Evolutionary conservation across 2,329 filamentous ascomycete genomes (phyloP).

Genomic region (Epichloe sp.): DNA sequence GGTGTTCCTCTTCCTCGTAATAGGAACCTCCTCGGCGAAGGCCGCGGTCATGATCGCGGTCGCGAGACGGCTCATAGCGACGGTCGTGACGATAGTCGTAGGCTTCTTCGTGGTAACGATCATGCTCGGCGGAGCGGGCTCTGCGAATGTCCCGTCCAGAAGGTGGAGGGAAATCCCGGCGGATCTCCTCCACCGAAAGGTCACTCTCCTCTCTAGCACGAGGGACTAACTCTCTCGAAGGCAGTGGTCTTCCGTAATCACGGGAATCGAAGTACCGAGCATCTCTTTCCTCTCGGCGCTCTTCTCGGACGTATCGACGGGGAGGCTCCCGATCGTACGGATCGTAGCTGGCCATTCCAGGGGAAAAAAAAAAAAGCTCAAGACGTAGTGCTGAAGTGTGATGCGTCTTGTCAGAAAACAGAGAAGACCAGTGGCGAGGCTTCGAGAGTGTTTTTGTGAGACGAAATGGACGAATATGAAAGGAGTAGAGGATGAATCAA

Average conservation of each 20-base stretch:
- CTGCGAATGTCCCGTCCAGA: conserved; percentile 38
- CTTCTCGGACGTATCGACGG: conserved; percentile 41
- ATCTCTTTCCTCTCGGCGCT: conserved; percentile 37
- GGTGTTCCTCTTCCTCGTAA: conserved; percentile 46
- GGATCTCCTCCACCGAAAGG: conserved; percentile 66
- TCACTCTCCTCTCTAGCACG: conserved; percentile 59
- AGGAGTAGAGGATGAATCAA: too few species aligned
- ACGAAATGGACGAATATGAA: too few species aligned
- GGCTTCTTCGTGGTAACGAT: conserved; percentile 39
- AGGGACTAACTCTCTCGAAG: conserved; percentile 41
- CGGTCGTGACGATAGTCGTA: conserved; percentile 34
- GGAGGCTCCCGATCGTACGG: conserved; percentile 38
- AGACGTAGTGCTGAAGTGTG: neutral
- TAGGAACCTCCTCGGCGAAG: conserved; percentile 33
- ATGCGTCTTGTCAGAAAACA: neutral
- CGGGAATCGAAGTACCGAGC: conserved; percentile 40
- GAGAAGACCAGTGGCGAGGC: neutral
- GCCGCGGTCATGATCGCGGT: conserved; percentile 24
- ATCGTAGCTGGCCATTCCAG: conserved; percentile 36
- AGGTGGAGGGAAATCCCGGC: conserved; percentile 73
- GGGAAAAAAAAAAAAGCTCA: neutral
- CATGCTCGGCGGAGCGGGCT: conserved; percentile 49
- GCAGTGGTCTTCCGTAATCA: conserved; percentile 33
- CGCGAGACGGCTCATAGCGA: conserved; percentile 19
- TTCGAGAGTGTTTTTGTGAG: too few species aligned